Percentiles rank a stretch among this genome's conserved stretches.
phyloP scores from a whole-genome alignment of 148 eudicot species.

The Gaultheria prostrata region DNA sequence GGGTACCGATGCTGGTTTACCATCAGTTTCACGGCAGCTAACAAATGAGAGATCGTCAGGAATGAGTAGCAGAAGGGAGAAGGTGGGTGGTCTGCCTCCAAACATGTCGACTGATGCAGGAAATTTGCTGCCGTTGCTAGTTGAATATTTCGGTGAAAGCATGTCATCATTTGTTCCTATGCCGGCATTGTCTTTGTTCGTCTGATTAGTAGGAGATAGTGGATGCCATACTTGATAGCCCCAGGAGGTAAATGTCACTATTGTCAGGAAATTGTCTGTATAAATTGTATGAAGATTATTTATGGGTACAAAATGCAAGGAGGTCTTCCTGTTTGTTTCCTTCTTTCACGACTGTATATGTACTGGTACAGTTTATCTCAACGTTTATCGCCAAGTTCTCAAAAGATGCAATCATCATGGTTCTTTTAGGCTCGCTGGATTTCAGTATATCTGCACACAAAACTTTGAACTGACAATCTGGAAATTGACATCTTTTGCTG shows the following conservation, averaged over 20 bases:
- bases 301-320: background rate
- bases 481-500: too few species aligned
- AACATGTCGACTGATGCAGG: background rate
- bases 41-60: background rate
- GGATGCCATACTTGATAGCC: background rate
- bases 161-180: background rate
- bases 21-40: background rate
- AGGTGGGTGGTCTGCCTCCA: background rate
- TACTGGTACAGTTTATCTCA: background rate
- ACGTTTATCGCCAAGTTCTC: too few species aligned
- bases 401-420: too few species aligned
- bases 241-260: background rate
- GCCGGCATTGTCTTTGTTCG: background rate
- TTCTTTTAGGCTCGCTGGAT: too few species aligned
- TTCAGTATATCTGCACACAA: too few species aligned
- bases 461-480: too few species aligned
- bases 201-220: background rate
- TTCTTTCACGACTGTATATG: background rate
- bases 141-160: background rate
- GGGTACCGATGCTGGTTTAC: background rate
- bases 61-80: conserved; percentile 2
- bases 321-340: background rate
- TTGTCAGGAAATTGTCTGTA: background rate
- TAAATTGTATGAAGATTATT: background rate
- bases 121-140: background rate